These are phyloP conservation scores for Penicillium corylophilum DNA, from an alignment of 2,329 filamentous ascomycete species.

Conservation along the genomic window DNA sequence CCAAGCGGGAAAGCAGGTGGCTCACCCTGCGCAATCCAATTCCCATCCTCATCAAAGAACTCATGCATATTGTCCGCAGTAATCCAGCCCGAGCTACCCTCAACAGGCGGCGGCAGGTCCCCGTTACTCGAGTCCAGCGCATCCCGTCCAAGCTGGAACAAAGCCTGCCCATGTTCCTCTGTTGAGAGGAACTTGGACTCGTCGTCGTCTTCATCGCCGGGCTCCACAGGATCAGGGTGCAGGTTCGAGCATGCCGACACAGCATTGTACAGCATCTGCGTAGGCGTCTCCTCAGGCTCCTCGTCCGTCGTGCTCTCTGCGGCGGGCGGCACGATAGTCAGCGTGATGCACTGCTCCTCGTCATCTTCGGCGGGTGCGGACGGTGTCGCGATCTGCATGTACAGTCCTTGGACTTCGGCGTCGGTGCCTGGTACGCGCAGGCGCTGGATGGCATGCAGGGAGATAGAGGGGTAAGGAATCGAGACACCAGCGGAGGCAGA, in stretches of 20 bases:
- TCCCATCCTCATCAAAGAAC: slow-evolving; percentile 77
- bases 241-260: slow-evolving; percentile 51
- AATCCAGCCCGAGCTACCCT: slow-evolving; percentile 57
- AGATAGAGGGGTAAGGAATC: slow-evolving; percentile 51
- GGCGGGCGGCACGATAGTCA: slow-evolving; percentile 45
- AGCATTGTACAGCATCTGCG: slow-evolving; percentile 44
- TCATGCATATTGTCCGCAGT: slow-evolving; percentile 88
- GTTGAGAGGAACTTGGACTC: slow-evolving; percentile 18
- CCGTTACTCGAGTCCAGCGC: slow-evolving; percentile 35
- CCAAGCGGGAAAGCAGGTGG: slow-evolving; percentile 40
- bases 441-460: slow-evolving; percentile 49
- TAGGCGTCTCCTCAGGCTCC: slow-evolving; percentile 40
- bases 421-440: slow-evolving; percentile 35
- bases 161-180: slow-evolving; percentile 21
- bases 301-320: slow-evolving; percentile 25
- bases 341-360: slow-evolving; percentile 43
- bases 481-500: slow-evolving; percentile 39
- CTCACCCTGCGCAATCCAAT: slow-evolving; percentile 64
- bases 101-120: slow-evolving; percentile 48
- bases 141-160: slow-evolving; percentile 39
- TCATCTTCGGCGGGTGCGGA: slow-evolving; percentile 31
- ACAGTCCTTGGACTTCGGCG: slow-evolving; percentile 44
- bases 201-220: slow-evolving; percentile 36
- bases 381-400: slow-evolving; percentile 47
- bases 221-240: slow-evolving; percentile 46